These are phyloP conservation scores for Xylaria flabelliformis DNA, from an alignment of 495 filamentous ascomycete species.

Conservation along the genomic window DNA sequence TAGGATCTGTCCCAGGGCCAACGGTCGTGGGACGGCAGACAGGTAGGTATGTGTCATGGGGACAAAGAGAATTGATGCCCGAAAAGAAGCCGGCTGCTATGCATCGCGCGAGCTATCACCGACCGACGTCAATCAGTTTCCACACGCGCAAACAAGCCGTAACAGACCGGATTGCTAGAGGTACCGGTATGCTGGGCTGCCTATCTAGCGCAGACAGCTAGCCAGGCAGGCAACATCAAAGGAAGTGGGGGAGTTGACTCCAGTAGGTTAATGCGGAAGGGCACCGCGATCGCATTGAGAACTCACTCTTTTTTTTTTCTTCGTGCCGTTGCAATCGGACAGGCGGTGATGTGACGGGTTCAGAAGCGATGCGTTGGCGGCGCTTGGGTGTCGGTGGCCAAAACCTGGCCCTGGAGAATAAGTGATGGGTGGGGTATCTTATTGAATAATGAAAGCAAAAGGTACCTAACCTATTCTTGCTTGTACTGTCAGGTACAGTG, in stretches of 20 bases:
- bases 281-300: conserved; percentile 17
- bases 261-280: conserved; percentile 19
- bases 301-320: neutral
- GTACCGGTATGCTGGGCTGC: conserved; percentile 7
- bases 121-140: conserved; percentile 2
- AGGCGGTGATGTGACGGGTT: conserved; percentile 26
- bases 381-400: conserved; percentile 28
- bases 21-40: conserved; percentile 20
- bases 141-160: neutral
- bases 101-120: conserved; percentile 19
- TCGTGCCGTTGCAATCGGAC: conserved; percentile 26
- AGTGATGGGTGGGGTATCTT: conserved; percentile 3
- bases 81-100: conserved; percentile 23
- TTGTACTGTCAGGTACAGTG: conserved; percentile 11
- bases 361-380: conserved; percentile 29
- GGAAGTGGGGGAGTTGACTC: conserved; percentile 7
- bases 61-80: conserved; percentile 26
- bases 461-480: neutral
- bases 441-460: neutral
- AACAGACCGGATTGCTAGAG: neutral
- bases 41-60: conserved; percentile 27
- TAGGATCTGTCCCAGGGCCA: conserved; percentile 11
- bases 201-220: neutral
- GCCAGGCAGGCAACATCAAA: conserved; percentile 12
- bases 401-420: conserved; percentile 11